Base-by-base conservation (phyloP, 441 rosid species). In the Adansonia grandidieri region DNA sequence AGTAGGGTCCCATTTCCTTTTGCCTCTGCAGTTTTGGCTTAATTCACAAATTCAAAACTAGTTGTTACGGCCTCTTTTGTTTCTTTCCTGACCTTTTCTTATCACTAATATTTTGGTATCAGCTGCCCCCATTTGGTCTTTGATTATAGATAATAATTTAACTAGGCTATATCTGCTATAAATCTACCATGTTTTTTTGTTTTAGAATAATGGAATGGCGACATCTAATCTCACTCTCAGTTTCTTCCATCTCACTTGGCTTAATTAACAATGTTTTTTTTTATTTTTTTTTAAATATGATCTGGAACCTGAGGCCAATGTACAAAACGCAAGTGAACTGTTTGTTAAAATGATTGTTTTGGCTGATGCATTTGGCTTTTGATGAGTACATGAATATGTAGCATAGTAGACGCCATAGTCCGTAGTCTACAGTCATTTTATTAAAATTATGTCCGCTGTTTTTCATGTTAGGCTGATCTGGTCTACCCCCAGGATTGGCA, bases 1-100 rank as follows among this genome's bases (percentile, higher is more conserved):
- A 75, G 7, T 77, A 73, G 87, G 85, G 85, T 73, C 85, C 87
- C 87, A 79, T 79, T 28, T 14, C 63, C 63, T 73, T 45, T 54
- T 24, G 44, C 72, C 75, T 50, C 78, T 65, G 54, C 53, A 76
- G 67, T 64, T 78, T 62, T 60, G 75, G 77, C 42, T 42, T 51
- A 22, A 71, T 40, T 80, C 80, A 74, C 61, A 82, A 77, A 63
- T 81, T 84, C 86, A 81, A 75, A 61, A 48, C 70, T 76, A 42
- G 76, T 78, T 80, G 80, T 81, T 79, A 62, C 54, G 82, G 78
- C 63, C 65, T 68, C 22, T 73, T 53, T 75, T 75, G 54, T 71
- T 74, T 71, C 70, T 71, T 66, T 77, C 40, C 58, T 66, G 24
- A 71, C 70, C 13, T 20, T 74, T 77, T 63, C 76, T 73, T 67